Evolutionary conservation across 495 filamentous ascomycete species (phyloP), one percentile per base, ranked within the genome.

Genomic region (Aspergillus sclerotioniger): DNA sequence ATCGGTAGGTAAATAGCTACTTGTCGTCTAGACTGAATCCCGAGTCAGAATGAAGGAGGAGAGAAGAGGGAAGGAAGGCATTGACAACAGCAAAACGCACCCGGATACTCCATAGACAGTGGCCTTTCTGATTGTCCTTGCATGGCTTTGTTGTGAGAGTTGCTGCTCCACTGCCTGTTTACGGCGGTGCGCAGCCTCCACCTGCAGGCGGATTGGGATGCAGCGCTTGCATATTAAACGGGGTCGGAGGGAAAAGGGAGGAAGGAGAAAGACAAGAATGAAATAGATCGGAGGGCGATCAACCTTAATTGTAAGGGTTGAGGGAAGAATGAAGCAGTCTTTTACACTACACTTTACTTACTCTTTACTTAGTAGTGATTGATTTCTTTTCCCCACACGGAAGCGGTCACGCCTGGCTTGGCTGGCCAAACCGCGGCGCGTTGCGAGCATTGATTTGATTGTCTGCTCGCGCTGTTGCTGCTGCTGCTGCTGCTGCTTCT

Each of bases 401-500:
- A 65, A 60, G 61, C 59, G 60, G 61, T 62, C 62, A 63, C 64
- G 55, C 51, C 45, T 33, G 31, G 53, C n/a, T n/a, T n/a, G n/a
- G n/a, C n/a, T n/a, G n/a, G 37, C 9, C n/a, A 32, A 35, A 28
- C 54, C 47, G 41, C 54, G 54, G 48, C 54, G 49, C 54, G 45
- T 32, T 35, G 53, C n/a, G 41, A 15, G 9, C 33, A 10, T 13
- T 10, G 9, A 19, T 33, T n/a, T 35, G 29, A 9, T 35, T 37
- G 8, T 25, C 20, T 16, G 35, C 33, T 21, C 25, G 25, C 25
- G 25, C 25, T 53, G 6, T 43, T 31, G 21, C 17, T 19, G 19
- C 16, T 46, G 28, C 31, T 31, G 52, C 8, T n/a, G n/a, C 45
- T 48, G 15, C 32, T 21, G 17, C 29, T 12, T 46, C 19, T 19